Evolutionary conservation across 371 early-diverging fungal genomes (phyloP).

Genomic region (Apophysomyces sp.): DNA sequence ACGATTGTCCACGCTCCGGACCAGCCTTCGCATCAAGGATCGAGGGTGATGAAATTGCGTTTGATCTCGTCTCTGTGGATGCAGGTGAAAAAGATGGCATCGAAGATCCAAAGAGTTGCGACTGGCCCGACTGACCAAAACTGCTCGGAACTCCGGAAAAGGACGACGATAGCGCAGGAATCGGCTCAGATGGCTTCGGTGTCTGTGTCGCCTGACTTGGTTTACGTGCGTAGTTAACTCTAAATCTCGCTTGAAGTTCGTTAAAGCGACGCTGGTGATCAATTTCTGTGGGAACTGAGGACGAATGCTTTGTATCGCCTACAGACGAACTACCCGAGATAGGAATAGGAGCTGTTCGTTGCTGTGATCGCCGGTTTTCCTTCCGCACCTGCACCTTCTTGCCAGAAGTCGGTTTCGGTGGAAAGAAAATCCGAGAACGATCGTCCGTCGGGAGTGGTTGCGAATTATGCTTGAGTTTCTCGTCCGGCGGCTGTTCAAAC

Average conservation of each 20-base stretch:
- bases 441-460: background rate
- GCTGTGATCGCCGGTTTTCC: background rate
- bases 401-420: background rate
- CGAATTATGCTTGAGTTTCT: background rate
- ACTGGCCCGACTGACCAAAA: background rate
- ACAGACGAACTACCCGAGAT: background rate
- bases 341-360: background rate
- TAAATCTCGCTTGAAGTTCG: constrained; percentile 32
- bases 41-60: background rate
- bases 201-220: constrained; percentile 7
- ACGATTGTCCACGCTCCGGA: constrained; percentile 1
- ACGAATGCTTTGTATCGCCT: constrained; percentile 4
- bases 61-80: background rate
- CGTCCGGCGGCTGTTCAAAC: constrained; percentile 14
- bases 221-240: constrained; percentile 32
- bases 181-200: background rate
- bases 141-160: constrained; percentile 1
- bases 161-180: constrained; percentile 5
- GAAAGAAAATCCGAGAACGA: background rate
- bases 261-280: constrained; percentile 30
- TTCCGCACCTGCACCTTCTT: background rate
- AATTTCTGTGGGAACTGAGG: constrained; percentile 17
- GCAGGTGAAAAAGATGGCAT: constrained; percentile 9
- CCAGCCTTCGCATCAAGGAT: background rate
- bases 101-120: constrained; percentile 8